Conservation (phyloP, 345 rosid genomes). For the Diplotaxis tenuifolia region DNA sequence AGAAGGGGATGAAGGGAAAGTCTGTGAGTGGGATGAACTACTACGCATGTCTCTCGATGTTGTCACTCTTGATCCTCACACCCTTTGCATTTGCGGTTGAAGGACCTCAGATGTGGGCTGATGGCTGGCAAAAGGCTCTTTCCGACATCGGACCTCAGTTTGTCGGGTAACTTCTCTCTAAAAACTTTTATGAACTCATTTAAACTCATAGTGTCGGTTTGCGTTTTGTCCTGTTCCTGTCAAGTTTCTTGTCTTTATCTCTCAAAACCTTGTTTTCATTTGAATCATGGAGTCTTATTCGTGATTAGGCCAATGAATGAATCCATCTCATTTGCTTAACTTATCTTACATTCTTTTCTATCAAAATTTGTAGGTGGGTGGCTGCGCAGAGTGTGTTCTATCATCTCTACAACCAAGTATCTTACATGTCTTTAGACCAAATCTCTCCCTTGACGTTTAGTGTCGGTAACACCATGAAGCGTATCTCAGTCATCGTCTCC, state of each 20-base stretch:
- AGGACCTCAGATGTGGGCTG: slow-evolving; percentile 95
- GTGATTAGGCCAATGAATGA: too few relatives aligned
- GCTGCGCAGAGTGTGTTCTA: slow-evolving; percentile 96
- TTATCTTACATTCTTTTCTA: too few relatives aligned
- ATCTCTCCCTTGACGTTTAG: slow-evolving; percentile 97
- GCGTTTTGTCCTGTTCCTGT: slow-evolving; percentile 24
- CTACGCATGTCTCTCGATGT: slow-evolving; percentile 90
- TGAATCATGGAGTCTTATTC: too few relatives aligned
- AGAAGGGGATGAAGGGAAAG: slow-evolving; percentile 94
- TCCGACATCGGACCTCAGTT: slow-evolving; percentile 81
- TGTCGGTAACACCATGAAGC: slow-evolving; percentile 95
- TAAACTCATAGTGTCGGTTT: neutral
- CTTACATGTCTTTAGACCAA: slow-evolving; percentile 94
- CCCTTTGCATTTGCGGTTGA: slow-evolving; percentile 96
- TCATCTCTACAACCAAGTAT: slow-evolving; percentile 96
- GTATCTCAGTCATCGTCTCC: slow-evolving; percentile 92
- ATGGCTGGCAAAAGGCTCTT: slow-evolving; percentile 72
- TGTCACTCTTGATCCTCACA: slow-evolving; percentile 82
- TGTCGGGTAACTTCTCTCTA: slow-evolving; percentile 52
- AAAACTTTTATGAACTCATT: neutral
- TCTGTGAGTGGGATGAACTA: slow-evolving; percentile 99
- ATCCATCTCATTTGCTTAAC: neutral
- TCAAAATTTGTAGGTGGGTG: slow-evolving; percentile 67
- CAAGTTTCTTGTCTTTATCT: slow-evolving; percentile 21
- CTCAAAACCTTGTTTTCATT: neutral